These are phyloP conservation scores for Naganishia antarctica DNA, from an alignment of 768 basidiomycete species.

Conservation along the genomic window DNA sequence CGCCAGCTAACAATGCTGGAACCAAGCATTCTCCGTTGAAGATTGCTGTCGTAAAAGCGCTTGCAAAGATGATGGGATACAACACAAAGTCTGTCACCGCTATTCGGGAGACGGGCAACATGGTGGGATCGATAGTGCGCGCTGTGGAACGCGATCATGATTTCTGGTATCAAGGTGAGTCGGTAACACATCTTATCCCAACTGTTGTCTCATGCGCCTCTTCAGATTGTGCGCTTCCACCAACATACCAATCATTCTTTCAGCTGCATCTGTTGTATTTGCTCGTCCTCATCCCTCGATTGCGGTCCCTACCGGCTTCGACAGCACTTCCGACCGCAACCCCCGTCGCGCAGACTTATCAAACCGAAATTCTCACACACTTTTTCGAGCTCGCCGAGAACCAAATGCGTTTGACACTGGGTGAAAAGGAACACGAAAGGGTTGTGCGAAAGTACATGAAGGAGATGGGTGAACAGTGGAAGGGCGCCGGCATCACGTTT, in stretches of 20 bases:
- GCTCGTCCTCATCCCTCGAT: conserved; percentile 80
- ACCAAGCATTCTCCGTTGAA: conserved; percentile 39
- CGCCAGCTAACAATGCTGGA: conserved; percentile 24
- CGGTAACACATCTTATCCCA: no score
- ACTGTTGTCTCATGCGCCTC: background rate
- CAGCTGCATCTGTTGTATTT: conserved; percentile 86
- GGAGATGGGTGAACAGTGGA: conserved; percentile 78
- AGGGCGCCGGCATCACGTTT: conserved; percentile 70
- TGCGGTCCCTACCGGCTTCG: conserved; percentile 71
- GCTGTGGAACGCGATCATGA: conserved; percentile 49
- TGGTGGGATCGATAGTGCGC: conserved; percentile 51
- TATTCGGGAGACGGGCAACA: conserved; percentile 51
- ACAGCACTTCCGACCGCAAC: conserved; percentile 20
- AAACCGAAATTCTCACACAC: conserved; percentile 82
- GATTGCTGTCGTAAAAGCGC: conserved; percentile 37
- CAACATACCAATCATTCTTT: conserved; percentile 96
- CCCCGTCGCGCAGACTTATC: conserved; percentile 52
- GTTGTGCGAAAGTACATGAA: conserved; percentile 83
- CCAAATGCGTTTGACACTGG: conserved; percentile 74
- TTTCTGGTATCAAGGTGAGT: conserved; percentile 53
- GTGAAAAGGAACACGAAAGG: conserved; percentile 62
- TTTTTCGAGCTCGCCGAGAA: conserved; percentile 93
- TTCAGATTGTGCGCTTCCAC: conserved; percentile 74
- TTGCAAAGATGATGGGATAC: conserved; percentile 52
- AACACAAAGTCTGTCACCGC: conserved; percentile 50